Evolutionary conservation across 2,329 filamentous ascomycete species (phyloP).

Genomic region (Colletotrichum acutatum): DNA sequence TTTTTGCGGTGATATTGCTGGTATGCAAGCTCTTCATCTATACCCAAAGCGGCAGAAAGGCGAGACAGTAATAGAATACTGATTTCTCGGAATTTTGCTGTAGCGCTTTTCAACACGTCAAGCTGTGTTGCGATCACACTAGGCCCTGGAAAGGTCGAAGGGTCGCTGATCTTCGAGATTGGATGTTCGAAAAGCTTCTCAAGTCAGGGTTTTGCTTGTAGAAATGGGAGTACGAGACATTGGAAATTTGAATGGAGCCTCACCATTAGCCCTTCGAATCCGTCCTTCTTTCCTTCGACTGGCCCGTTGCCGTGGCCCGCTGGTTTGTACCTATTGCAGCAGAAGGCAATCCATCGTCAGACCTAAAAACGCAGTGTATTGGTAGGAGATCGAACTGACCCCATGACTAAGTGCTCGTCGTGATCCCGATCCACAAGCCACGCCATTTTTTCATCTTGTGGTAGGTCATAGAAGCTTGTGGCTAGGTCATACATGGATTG

Average conservation of each 20-base stretch:
- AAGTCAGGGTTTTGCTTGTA: neutral
- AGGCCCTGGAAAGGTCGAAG: slow-evolving; percentile 4
- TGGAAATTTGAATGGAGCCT: neutral
- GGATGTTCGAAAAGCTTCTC: slow-evolving; percentile 12
- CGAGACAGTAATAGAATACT: slow-evolving; percentile 1
- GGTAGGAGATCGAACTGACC: neutral
- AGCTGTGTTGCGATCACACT: slow-evolving; percentile 1
- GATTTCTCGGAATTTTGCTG: slow-evolving; percentile 4
- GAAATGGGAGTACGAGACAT: neutral
- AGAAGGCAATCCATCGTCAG: too few relatives aligned
- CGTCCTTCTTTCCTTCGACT: slow-evolving; percentile 15
- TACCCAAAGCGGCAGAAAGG: neutral
- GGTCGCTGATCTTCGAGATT: slow-evolving; percentile 5
- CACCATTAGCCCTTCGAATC: slow-evolving; percentile 17
- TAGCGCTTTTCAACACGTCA: neutral
- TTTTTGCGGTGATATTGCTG: slow-evolving; percentile 15
- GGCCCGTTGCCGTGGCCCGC: slow-evolving; percentile 19
- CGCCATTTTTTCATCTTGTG: neutral
- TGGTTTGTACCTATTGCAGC: slow-evolving; percentile 11
- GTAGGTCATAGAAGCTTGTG: slow-evolving; percentile 8
- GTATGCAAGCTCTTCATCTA: neutral
- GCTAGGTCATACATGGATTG: slow-evolving; percentile 11
- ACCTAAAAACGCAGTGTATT: too few relatives aligned
- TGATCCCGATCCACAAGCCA: slow-evolving; percentile 23
- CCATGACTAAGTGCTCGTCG: slow-evolving; percentile 19